phyloP scores from a whole-genome alignment of 2,329 filamentous ascomycete genomes.

The Trichoderma simmonsii region DNA sequence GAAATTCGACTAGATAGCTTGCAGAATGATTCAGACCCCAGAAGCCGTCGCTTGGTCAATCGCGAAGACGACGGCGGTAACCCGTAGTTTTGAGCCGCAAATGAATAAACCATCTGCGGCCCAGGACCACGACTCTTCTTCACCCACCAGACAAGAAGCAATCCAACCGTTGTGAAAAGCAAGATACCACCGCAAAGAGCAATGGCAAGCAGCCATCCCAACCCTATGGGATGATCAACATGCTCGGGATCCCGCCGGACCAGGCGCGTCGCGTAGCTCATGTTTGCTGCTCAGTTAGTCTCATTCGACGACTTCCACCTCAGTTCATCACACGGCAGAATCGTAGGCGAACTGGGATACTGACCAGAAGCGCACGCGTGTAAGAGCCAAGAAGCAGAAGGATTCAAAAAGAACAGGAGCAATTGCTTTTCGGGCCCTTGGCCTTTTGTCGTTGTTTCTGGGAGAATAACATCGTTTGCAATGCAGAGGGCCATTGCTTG shows the following conservation, averaged over 20 bases:
- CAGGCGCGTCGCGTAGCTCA: neutral
- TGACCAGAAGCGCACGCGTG: neutral
- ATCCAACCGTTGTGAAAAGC: constrained; percentile 42
- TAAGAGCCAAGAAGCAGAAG: neutral
- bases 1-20: constrained; percentile 25
- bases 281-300: neutral
- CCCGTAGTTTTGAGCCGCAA: neutral
- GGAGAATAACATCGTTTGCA: neutral
- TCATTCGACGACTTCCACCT: neutral
- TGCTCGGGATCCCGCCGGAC: constrained; percentile 4
- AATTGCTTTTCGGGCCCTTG: neutral
- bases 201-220: constrained; percentile 44
- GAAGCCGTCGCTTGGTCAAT: constrained; percentile 32
- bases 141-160: constrained; percentile 41
- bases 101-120: constrained; percentile 28
- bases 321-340: neutral
- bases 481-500: constrained; percentile 14
- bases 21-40: constrained; percentile 22
- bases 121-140: constrained; percentile 24
- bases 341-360: neutral
- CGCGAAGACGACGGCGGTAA: constrained; percentile 26
- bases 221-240: constrained; percentile 26
- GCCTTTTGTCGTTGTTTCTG: constrained; percentile 1
- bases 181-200: constrained; percentile 47
- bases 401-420: neutral